Conservation (phyloP, 2,329 filamentous ascomycete species). For the Aspergillus viridinutans region DNA sequence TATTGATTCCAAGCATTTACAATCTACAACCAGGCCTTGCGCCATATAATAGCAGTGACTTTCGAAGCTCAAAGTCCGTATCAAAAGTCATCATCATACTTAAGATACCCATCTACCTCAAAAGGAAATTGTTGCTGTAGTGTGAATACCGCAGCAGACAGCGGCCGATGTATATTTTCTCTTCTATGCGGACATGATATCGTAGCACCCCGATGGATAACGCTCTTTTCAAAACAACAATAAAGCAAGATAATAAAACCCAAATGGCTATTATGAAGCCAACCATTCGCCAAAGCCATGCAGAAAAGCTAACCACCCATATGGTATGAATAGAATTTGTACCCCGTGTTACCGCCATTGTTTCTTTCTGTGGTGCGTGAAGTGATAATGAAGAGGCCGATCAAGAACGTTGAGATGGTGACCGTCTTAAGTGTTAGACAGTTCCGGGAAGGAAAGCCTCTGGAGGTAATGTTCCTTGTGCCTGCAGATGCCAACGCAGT, state of each 20-base stretch:
- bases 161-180: neutral
- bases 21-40: neutral
- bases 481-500: conserved; percentile 17
- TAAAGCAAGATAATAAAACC: neutral
- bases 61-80: neutral
- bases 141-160: neutral
- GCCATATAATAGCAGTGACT: neutral
- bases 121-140: neutral
- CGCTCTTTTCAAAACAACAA: neutral
- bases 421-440: conserved; percentile 4
- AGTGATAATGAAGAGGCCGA: neutral
- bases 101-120: neutral
- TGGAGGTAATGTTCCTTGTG: conserved; percentile 43
- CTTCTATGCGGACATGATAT: conserved; percentile 21
- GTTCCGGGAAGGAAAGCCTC: conserved; percentile 45
- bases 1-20: neutral
- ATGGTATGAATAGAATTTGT: conserved; percentile 6
- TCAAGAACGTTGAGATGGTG: neutral
- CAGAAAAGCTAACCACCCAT: conserved; percentile 16
- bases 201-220: conserved; percentile 12
- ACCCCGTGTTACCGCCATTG: conserved; percentile 5
- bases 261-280: neutral
- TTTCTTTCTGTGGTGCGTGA: neutral
- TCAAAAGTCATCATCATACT: neutral
- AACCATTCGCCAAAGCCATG: conserved; percentile 33